Conservation (phyloP, 441 rosid species). For the Erodium moschatum region DNA sequence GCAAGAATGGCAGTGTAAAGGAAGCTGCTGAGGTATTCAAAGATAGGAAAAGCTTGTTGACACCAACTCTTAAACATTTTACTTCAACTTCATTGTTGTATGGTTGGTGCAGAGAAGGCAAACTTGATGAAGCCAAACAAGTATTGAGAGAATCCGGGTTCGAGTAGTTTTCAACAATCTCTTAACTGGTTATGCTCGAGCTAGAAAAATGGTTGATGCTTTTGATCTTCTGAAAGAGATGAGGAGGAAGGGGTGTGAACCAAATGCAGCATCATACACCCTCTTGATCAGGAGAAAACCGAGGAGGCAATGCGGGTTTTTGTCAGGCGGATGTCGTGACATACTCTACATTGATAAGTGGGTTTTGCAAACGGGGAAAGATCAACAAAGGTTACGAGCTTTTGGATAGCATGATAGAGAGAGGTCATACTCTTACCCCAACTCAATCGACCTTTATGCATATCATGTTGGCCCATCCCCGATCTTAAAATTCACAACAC, state of each 20-base stretch:
- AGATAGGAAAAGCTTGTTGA: background rate
- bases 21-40: background rate
- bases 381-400: constrained; percentile 51
- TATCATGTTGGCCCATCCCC: background rate
- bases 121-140: background rate
- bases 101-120: background rate
- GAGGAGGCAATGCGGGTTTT: background rate
- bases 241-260: constrained; percentile 53
- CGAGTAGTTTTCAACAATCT: background rate
- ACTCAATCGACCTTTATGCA: background rate
- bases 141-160: background rate
- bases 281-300: constrained; percentile 35
- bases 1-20: background rate
- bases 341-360: constrained; percentile 49
- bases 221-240: constrained; percentile 70
- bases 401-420: constrained; percentile 49
- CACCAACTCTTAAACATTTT: background rate
- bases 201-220: constrained; percentile 67
- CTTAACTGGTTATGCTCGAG: constrained; percentile 49
- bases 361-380: constrained; percentile 74
- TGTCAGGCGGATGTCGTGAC: background rate
- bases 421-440: constrained; percentile 32
- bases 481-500: background rate
- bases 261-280: constrained; percentile 66
- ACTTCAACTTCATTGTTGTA: background rate